Evolutionary conservation across 352 stramenopile genomes (phyloP).

Genomic region (Phytophthora litchii): DNA sequence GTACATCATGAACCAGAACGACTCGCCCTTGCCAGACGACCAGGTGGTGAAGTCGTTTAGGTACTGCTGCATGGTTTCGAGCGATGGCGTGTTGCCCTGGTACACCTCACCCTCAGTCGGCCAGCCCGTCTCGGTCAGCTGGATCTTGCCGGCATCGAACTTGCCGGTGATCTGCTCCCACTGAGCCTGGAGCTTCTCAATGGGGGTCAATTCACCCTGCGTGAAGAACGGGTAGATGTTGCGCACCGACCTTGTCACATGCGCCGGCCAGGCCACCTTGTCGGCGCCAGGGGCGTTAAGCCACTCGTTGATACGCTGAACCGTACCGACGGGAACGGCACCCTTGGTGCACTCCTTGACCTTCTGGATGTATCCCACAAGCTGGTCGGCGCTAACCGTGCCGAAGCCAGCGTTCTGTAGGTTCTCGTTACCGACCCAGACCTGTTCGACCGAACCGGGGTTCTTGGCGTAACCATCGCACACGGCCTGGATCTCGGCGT

Average conservation of each 20-base stretch:
- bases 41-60: conserved; percentile 52
- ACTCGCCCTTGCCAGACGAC: conserved; percentile 31
- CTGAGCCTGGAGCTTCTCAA: conserved; percentile 63
- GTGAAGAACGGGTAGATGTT: conserved; percentile 67
- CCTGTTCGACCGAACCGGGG: conserved; percentile 44
- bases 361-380: conserved; percentile 57
- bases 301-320: conserved; percentile 80
- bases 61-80: conserved; percentile 49
- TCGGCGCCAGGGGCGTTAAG: conserved; percentile 28
- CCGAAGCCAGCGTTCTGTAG: conserved; percentile 60
- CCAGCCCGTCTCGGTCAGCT: conserved; percentile 68
- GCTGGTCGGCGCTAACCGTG: conserved; percentile 37
- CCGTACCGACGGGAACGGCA: conserved; percentile 57
- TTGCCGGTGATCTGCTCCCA: conserved; percentile 48
- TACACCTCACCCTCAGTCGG: conserved; percentile 35
- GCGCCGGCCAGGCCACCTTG: conserved; percentile 38
- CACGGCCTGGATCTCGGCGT: conserved; percentile 64
- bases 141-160: conserved; percentile 42
- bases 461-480: conserved; percentile 51
- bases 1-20: conserved; percentile 75
- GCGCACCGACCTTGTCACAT: conserved; percentile 21
- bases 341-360: conserved; percentile 57
- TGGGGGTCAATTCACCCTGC: conserved; percentile 18
- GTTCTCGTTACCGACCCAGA: conserved; percentile 84
- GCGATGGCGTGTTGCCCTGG: conserved; percentile 45